phyloP scores from a whole-genome alignment of 2,329 filamentous ascomycete species.

The Didymella exigua region DNA sequence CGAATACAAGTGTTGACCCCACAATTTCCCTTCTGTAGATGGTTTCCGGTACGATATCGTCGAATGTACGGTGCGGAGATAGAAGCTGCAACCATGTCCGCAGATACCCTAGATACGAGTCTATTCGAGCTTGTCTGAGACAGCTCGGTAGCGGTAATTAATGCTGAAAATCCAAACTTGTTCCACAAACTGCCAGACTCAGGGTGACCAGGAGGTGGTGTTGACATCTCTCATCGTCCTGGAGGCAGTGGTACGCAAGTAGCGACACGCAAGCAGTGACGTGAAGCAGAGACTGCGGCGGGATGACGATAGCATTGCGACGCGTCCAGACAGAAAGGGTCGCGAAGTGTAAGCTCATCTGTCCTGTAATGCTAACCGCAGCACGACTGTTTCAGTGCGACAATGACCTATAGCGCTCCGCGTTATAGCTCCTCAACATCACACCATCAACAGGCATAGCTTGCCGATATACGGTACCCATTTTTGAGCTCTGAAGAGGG shows the following conservation, averaged over 20 bases:
- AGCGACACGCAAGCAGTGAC: no score
- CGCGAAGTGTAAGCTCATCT: not conserved
- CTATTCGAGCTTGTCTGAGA: not conserved
- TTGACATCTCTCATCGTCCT: no score
- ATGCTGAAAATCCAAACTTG: conserved; percentile 1
- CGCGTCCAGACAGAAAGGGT: no score
- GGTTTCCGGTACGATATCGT: conserved; percentile 14
- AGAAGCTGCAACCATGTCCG: conserved; percentile 1
- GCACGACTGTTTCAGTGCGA: not conserved
- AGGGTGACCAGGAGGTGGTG: no score
- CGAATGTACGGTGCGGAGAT: conserved; percentile 7
- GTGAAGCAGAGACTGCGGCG: no score
- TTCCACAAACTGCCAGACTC: no score
- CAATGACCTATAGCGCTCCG: not conserved
- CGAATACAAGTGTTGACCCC: not conserved
- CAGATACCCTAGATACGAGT: conserved; percentile 15
- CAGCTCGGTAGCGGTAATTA: conserved; percentile 5
- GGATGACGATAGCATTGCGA: no score
- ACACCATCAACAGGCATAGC: not conserved
- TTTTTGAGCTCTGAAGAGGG: not conserved
- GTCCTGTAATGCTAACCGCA: not conserved
- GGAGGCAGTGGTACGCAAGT: no score
- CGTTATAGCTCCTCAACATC: not conserved
- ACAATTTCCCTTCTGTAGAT: conserved; percentile 20
- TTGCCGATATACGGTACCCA: not conserved